Conservation (phyloP, 805 yeast species). For the Metschnikowia lachancei region DNA sequence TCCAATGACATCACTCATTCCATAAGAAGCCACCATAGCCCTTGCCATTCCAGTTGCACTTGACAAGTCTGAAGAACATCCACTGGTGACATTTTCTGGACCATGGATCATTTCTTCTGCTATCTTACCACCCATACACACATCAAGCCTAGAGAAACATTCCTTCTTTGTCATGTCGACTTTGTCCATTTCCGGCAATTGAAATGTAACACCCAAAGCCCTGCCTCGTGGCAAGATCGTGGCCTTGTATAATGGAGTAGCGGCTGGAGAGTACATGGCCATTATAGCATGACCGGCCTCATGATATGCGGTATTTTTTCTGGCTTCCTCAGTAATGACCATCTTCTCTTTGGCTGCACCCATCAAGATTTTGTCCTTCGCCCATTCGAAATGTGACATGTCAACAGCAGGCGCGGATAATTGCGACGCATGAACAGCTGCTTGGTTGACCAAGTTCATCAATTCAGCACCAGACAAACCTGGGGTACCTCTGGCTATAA, state of each 20-base stretch:
- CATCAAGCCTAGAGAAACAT: constrained; percentile 88
- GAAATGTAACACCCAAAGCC: constrained; percentile 95
- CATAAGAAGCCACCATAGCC: constrained; percentile 95
- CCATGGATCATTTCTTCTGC: constrained; percentile 96
- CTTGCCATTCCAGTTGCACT: constrained; percentile 91
- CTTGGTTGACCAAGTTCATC: constrained; percentile 94
- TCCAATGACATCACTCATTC: constrained; percentile 93
- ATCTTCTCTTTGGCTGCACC: constrained; percentile 97
- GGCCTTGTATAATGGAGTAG: constrained; percentile 93
- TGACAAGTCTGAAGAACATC: constrained; percentile 88
- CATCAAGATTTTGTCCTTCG: constrained; percentile 94
- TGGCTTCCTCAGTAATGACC: constrained; percentile 94
- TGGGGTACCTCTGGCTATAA: constrained; percentile 95
- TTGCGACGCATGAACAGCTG: constrained; percentile 96
- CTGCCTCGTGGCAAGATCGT: constrained; percentile 96
- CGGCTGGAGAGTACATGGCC: constrained; percentile 93
- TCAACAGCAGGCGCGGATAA: constrained; percentile 85
- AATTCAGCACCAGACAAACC: constrained; percentile 98
- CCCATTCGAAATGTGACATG: constrained; percentile 96
- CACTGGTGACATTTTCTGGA: constrained; percentile 87
- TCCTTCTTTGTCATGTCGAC: constrained; percentile 88
- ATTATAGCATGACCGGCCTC: constrained; percentile 99
- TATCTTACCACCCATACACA: constrained; percentile 98
- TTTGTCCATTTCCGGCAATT: constrained; percentile 96
- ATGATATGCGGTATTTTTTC: constrained; percentile 93